These are phyloP conservation scores for Rhizophagus sp. DNA, from an alignment of 192 early-diverging fungal species.

Conservation along the genomic window DNA sequence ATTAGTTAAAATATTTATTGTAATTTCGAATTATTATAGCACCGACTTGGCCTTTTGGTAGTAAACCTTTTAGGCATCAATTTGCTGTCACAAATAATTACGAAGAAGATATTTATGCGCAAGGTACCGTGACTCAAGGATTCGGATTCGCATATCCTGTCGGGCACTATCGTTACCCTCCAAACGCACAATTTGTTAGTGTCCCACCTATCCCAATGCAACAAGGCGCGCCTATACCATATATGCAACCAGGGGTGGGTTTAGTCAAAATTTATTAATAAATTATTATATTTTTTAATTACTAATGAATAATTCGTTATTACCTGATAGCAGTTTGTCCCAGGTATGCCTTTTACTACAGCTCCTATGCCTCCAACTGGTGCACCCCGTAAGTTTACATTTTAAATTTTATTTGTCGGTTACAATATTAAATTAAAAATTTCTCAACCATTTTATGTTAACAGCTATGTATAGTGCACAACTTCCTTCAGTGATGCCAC, in stretches of 20 bases:
- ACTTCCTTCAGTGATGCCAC: conserved; percentile 44
- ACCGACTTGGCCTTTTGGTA: conserved; percentile 62
- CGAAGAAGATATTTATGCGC: conserved; percentile 53
- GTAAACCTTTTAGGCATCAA: conserved; percentile 51
- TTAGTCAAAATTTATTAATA: not conserved
- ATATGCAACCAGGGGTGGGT: conserved; percentile 47
- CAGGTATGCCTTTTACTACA: conserved; percentile 39
- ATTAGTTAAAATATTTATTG: not conserved
- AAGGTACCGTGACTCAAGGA: conserved; percentile 40
- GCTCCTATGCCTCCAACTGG: conserved; percentile 38
- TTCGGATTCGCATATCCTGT: conserved; percentile 40
- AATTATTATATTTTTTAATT: not conserved
- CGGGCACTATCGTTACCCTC: conserved; percentile 36
- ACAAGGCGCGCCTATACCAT: conserved; percentile 45
- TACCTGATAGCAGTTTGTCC: conserved; percentile 37
- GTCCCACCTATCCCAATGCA: conserved; percentile 54
- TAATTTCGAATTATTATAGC: conserved; percentile 29
- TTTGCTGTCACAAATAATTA: conserved; percentile 49
- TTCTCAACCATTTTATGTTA: not conserved
- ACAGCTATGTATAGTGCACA: conserved; percentile 47
- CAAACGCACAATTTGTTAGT: conserved; percentile 39
- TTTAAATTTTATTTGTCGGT: too few species aligned
- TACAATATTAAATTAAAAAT: not conserved
- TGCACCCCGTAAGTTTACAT: conserved; percentile 29
- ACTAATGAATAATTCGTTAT: not conserved